These are phyloP conservation scores for Cryphonectria radicalis DNA, from an alignment of 2,329 filamentous ascomycete genomes.

Conservation along the genomic window DNA sequence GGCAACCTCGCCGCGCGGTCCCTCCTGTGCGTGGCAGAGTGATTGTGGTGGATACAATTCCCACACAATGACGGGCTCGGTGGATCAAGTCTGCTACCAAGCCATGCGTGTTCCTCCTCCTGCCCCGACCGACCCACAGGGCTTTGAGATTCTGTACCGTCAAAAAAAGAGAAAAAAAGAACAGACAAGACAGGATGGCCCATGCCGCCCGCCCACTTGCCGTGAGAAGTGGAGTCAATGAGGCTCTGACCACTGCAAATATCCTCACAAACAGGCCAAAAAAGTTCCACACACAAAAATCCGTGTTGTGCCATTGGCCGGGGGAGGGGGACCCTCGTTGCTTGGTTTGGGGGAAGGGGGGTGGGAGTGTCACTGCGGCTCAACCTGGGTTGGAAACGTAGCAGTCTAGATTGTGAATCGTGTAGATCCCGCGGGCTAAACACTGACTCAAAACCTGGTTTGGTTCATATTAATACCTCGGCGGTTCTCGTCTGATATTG, in stretches of 20 bases:
- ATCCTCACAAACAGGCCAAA: neutral
- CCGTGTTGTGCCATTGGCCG: slow-evolving; percentile 12
- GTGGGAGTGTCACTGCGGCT: neutral
- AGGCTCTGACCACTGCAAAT: neutral
- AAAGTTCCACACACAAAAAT: neutral
- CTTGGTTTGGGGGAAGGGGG: neutral
- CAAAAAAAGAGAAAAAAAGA: neutral
- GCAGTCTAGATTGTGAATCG: neutral
- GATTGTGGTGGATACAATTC: slow-evolving; percentile 14
- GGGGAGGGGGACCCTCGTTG: neutral
- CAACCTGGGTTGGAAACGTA: slow-evolving; percentile 2
- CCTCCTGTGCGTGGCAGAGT: slow-evolving; percentile 4
- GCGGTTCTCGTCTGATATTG: slow-evolving; percentile 13
- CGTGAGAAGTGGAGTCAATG: neutral
- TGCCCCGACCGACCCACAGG: neutral
- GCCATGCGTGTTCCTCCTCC: slow-evolving; percentile 1
- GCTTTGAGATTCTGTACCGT: neutral
- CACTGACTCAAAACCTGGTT: slow-evolving; percentile 3
- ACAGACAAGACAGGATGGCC: neutral
- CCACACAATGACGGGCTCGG: neutral
- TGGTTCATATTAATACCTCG: neutral
- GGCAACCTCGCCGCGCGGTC: neutral
- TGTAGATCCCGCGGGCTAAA: slow-evolving; percentile 2
- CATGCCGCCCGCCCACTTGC: neutral
- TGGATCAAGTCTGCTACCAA: slow-evolving; percentile 17